phyloP scores from a whole-genome alignment of 768 basidiomycete species.

The Kwoniella sp. region DNA sequence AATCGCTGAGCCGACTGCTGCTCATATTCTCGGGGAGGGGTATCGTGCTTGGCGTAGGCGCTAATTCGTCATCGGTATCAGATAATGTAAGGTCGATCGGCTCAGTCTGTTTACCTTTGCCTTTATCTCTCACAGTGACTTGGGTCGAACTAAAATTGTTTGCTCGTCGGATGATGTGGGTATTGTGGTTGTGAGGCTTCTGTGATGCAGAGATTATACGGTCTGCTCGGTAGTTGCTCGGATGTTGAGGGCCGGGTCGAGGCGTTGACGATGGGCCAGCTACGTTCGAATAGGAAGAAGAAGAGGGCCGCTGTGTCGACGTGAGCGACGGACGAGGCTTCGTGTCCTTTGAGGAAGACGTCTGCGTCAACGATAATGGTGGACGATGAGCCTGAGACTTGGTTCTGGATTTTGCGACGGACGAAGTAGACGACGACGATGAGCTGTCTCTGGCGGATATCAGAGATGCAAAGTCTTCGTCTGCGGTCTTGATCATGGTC shows the following conservation, averaged over 20 bases:
- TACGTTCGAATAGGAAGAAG: neutral
- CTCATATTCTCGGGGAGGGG: neutral
- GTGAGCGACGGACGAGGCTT: neutral
- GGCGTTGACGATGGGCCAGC: neutral
- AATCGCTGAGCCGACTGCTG: neutral
- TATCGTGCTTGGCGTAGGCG: neutral
- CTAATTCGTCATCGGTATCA: conserved; percentile 17
- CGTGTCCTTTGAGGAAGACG: neutral
- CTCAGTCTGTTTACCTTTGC: conserved; percentile 8
- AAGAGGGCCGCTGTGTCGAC: neutral
- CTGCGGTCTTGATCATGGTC: too few species aligned
- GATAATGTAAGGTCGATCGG: conserved; percentile 18
- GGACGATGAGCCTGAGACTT: neutral
- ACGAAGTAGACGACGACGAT: too few species aligned
- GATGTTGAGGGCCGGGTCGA: too few species aligned
- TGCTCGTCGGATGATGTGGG: neutral
- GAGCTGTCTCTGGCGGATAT: too few species aligned
- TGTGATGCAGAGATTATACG: too few species aligned
- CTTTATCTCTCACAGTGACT: neutral
- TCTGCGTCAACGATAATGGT: neutral
- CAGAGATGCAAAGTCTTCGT: too few species aligned
- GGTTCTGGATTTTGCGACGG: too few species aligned
- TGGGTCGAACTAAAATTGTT: neutral
- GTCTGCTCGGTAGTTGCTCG: too few species aligned
- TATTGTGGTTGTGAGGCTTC: too few species aligned